Conservation (phyloP, 495 filamentous ascomycete genomes). For the Astrothelium macrocarpum region DNA sequence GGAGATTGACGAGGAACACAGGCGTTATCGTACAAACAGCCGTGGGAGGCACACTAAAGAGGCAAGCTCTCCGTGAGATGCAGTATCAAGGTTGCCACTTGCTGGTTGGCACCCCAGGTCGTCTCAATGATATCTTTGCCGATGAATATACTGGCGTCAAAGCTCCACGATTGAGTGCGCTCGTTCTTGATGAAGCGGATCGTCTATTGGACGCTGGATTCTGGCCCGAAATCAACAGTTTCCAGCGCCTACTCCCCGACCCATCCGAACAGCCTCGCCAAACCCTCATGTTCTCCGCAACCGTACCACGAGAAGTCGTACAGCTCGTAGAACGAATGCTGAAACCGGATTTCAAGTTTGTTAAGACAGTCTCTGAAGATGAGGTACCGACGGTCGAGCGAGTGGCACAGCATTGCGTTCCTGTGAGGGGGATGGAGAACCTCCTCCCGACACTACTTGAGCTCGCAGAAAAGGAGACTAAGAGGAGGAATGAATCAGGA, state of each 20-base stretch:
- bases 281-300: conserved; percentile 90
- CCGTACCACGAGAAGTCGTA: conserved; percentile 76
- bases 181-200: conserved; percentile 94
- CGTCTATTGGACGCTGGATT: conserved; percentile 87
- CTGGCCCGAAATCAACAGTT: conserved; percentile 60
- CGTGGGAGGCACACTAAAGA: conserved; percentile 80
- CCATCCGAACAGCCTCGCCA: conserved; percentile 57
- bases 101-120: conserved; percentile 82
- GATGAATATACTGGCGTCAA: conserved; percentile 56
- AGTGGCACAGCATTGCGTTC: conserved; percentile 67
- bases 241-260: conserved; percentile 57
- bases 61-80: conserved; percentile 48
- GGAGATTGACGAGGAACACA: conserved; percentile 55
- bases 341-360: conserved; percentile 67
- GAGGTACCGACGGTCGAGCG: conserved; percentile 75
- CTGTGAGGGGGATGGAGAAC: conserved; percentile 62
- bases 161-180: conserved; percentile 61
- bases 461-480: conserved; percentile 50
- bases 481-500: conserved; percentile 26
- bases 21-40: conserved; percentile 71
- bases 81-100: conserved; percentile 73
- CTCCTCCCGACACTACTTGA: conserved; percentile 66
- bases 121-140: conserved; percentile 72
- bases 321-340: conserved; percentile 58
- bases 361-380: conserved; percentile 70